Evolutionary conservation across 169 alveolate genomes (phyloP), one percentile per base, ranked within the genome.

Genomic region (Plasmodium berghei): DNA sequence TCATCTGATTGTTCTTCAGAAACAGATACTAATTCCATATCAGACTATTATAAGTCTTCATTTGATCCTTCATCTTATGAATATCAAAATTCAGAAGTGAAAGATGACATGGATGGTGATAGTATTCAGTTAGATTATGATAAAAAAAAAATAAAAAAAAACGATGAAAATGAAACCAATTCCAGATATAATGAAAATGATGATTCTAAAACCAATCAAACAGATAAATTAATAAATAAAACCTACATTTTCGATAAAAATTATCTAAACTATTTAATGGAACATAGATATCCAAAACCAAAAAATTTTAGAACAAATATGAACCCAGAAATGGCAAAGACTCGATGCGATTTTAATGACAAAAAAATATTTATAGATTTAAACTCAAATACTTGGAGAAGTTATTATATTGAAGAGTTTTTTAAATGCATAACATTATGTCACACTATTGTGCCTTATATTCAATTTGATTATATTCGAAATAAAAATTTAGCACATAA

Each of bases 401-500:
- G 91, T 14, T 86, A 86, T 63, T 86, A 86, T 26, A 86, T 86
- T 24, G 91, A 86, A 45, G 91, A 86, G 46, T 86, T 86, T 64
- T 86, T 86, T 52, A 86, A 71, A 86, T 86, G 91, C n/a, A 71
- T 86, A 49, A 71, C 87, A 8, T 73, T 86, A 22, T 86, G 91
- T 52, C 87, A 86, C 49, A 58, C 91, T 9, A 87, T 72, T 24
- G 63, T 71, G 1, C 91, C 91, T 8, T 86, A 59, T 55, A 86
- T 86, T 22, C 87, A 86, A 49, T 59, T 86, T 34, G 91, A 86
- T 24, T 58, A 49, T 42, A 86, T 86, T 48, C 46, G 87, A 71
- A 86, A 71, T 71, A 86, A 69, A 20, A 71, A 86, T 34, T 71
- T 55, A 48, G 16, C 75, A 22, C 73, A 86, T 59, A 24, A 12